Evolutionary conservation across 176 grass and related monocot species (phyloP).

Genomic region (Ensete glaucum): DNA sequence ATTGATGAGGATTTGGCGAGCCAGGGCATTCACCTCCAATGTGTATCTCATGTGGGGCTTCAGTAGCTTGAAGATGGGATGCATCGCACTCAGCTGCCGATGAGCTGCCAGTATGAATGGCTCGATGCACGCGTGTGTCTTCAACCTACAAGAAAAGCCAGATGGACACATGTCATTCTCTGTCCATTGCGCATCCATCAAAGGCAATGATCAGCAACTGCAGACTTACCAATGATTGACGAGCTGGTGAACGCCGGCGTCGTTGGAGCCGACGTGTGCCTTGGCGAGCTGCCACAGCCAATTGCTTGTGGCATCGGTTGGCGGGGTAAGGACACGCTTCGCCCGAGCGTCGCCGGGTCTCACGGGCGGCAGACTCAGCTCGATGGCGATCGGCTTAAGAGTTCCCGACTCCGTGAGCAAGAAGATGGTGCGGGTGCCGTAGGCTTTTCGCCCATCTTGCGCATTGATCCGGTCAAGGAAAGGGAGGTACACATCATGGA

Average conservation of each 20-base stretch:
- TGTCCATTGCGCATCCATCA: neutral
- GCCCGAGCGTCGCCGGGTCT: slow-evolving; percentile 48
- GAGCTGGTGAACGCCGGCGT: slow-evolving; percentile 88
- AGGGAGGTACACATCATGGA: slow-evolving; percentile 78
- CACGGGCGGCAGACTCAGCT: slow-evolving; percentile 63
- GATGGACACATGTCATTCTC: neutral
- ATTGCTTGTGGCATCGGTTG: slow-evolving; percentile 63
- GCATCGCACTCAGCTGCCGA: slow-evolving; percentile 85
- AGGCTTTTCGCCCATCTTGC: slow-evolving; percentile 78
- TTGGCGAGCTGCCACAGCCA: slow-evolving; percentile 98
- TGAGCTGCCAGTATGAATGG: slow-evolving; percentile 80
- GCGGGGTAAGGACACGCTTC: slow-evolving; percentile 78
- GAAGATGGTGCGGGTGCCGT: slow-evolving; percentile 80
- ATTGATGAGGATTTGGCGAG: slow-evolving; percentile 87
- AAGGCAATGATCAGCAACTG: neutral
- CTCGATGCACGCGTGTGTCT: slow-evolving; percentile 83
- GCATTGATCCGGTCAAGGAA: slow-evolving; percentile 83
- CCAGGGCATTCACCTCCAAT: slow-evolving; percentile 83
- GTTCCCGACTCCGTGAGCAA: slow-evolving; percentile 62
- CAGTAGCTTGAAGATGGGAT: slow-evolving; percentile 85
- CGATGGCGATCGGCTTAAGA: slow-evolving; percentile 82
- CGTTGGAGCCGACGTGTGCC: slow-evolving; percentile 95
- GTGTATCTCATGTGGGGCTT: slow-evolving; percentile 95
- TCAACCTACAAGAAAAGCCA: slow-evolving; percentile 35
- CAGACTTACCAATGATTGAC: slow-evolving; percentile 71